Conservation (phyloP, 139 green algal species). For the Auxenochlorella protothecoides region DNA sequence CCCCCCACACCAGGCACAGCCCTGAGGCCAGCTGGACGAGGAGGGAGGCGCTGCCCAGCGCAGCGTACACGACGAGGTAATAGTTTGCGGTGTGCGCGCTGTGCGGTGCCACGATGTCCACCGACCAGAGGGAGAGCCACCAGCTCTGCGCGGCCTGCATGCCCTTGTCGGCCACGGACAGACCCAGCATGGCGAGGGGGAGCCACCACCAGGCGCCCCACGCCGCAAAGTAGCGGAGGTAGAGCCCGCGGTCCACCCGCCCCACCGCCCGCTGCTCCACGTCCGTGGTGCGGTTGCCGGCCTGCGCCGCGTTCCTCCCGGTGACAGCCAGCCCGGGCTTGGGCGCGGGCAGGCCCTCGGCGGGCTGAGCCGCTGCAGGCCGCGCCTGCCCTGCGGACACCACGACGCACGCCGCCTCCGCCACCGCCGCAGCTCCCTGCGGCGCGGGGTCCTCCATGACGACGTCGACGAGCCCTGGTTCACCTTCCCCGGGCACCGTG, state of each 20-base stretch:
- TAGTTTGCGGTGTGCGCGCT: too few species aligned
- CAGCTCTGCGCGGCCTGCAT: conserved; percentile 64
- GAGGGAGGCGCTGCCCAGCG: conserved; percentile 48
- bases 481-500: too few species aligned
- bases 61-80: conserved; percentile 42
- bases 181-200: conserved; percentile 34
- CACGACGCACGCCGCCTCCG: conserved; percentile 11
- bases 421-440: background rate
- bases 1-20: conserved; percentile 38
- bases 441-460: too few species aligned
- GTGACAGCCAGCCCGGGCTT: too few species aligned
- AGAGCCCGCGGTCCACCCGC: conserved; percentile 53
- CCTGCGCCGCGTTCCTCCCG: background rate
- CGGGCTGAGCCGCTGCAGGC: too few species aligned
- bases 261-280: conserved; percentile 61
- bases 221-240: conserved; percentile 59
- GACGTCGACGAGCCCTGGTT: too few species aligned
- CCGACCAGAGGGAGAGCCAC: conserved; percentile 56
- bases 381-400: too few species aligned
- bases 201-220: conserved; percentile 55
- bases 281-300: conserved; percentile 22
- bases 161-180: conserved; percentile 26
- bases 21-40: conserved; percentile 23
- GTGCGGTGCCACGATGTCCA: conserved; percentile 8
- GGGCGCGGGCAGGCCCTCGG: too few species aligned